phyloP scores from a whole-genome alignment of 2,329 filamentous ascomycete genomes.

The Pseudogymnoascus sp. region DNA sequence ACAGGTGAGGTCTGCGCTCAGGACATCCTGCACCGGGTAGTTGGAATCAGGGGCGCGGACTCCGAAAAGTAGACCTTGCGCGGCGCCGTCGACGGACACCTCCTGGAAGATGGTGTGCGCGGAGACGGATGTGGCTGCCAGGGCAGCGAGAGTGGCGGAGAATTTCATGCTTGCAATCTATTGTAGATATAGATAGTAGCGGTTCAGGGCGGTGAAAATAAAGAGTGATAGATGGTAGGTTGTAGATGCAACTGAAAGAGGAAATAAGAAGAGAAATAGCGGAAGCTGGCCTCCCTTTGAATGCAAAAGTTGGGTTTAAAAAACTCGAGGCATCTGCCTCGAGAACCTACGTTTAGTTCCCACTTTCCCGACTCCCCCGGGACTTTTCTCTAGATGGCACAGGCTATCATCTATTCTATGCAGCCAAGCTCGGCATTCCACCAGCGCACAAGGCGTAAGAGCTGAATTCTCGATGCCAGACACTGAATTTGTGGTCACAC shows the following conservation, averaged over 20 bases:
- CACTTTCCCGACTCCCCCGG: background rate
- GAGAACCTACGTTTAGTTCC: background rate
- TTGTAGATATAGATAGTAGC: background rate
- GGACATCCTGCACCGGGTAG: conserved; percentile 43
- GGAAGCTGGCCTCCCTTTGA: background rate
- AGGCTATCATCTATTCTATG: conserved; percentile 7
- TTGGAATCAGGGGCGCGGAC: conserved; percentile 43
- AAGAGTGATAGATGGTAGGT: background rate
- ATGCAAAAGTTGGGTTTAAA: background rate
- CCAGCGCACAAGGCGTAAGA: background rate
- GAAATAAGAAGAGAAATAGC: background rate
- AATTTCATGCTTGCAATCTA: conserved; percentile 1
- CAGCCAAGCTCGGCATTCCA: background rate
- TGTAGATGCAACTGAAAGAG: background rate
- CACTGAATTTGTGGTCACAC: background rate
- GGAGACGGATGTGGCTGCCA: conserved; percentile 27
- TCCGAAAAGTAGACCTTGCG: conserved; percentile 43
- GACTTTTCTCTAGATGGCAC: background rate
- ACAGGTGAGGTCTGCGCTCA: conserved; percentile 39
- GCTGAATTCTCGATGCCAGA: background rate
- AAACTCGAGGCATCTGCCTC: background rate
- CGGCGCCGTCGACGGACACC: conserved; percentile 41
- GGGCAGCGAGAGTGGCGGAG: background rate
- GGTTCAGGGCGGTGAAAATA: background rate
- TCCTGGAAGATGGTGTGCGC: conserved; percentile 40